Evolutionary conservation across 495 filamentous ascomycete species (phyloP), one percentile per base, ranked within the genome.

Genomic region (Annulohypoxylon bovei): DNA sequence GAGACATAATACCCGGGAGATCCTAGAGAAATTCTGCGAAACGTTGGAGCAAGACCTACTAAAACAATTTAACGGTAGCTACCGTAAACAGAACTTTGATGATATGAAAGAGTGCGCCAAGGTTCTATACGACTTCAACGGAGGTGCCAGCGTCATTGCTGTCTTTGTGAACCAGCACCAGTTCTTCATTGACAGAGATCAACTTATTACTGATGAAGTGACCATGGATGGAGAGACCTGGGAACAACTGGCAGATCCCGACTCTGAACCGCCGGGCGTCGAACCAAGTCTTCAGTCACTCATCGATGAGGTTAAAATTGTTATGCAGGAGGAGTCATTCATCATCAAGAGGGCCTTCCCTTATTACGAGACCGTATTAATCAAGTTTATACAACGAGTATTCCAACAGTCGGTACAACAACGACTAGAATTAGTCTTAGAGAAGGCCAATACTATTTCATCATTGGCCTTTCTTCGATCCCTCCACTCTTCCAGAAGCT

Each of bases 401-500:
- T 99, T 98, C 76, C 95, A 99, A 76, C 96, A 99, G 77, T 97
- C 95, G 2, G 91, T 99, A 67, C 96, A 98, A 76, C 95, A 98
- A 78, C 85, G 94, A 2, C 84, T 99, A 11, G 96, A 99, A 72
- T 93, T 97, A 91, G 94, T 99, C 7, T 83, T 99, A 44, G 93
- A 97, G 64, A 97, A 97, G 79, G 95, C 96, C 11, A 91, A 91
- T 69, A 89, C 89, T 6, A 88, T 97, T 40, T 98, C 96, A 1
- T 93, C 93, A 4, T 81, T 99, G 22, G 94, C 96, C 3, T 98
- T 97, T 76, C 83, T 99, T 0, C 89, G 96, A 39, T 95, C 92
- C 32, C 75, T 99, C 18, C 96, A 99, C 79, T 91, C 94, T 23
- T 93, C 95, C 3, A 87, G 94, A 60, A 89, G 87, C 56, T 97